Evolutionary conservation across 1,284 basidiomycete species (phyloP).

Genomic region (Cystobasidium sp.): DNA sequence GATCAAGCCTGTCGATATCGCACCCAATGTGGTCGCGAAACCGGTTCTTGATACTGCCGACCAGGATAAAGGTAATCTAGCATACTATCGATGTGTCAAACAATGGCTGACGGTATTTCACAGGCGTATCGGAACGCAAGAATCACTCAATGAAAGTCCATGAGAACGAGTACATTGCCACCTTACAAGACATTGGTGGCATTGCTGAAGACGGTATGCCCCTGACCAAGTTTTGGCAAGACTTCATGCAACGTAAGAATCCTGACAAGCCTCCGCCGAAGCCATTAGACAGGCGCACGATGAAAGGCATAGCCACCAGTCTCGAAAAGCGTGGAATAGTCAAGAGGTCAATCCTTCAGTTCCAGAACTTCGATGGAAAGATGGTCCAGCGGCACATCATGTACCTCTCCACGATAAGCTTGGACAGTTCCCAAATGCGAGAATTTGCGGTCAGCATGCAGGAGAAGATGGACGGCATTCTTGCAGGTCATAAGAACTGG

Average conservation of each 20-base stretch:
- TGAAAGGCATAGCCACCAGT: constrained; percentile 64
- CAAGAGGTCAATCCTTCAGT: constrained; percentile 67
- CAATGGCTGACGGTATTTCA: background rate
- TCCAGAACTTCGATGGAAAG: constrained; percentile 62
- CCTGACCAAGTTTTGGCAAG: constrained; percentile 24
- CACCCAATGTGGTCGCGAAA: constrained; percentile 8
- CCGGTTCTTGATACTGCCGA: background rate
- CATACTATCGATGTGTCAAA: background rate
- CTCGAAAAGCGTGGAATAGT: constrained; percentile 68
- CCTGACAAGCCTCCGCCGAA: constrained; percentile 58
- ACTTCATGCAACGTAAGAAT: constrained; percentile 18
- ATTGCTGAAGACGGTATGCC: constrained; percentile 31
- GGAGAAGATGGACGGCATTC: background rate
- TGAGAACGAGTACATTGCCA: constrained; percentile 29
- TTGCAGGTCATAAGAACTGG: constrained; percentile 16
- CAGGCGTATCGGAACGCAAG: background rate
- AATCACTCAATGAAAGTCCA: constrained; percentile 33
- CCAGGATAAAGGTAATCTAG: background rate
- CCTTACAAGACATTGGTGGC: constrained; percentile 30
- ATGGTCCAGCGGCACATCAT: constrained; percentile 55
- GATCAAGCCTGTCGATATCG: background rate
- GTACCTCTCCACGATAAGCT: constrained; percentile 40
- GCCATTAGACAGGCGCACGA: constrained; percentile 73
- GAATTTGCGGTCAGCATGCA: constrained; percentile 38
- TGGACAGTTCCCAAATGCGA: constrained; percentile 32